Percentiles rank a stretch among this genome's conserved stretches.
Conservation (phyloP, 352 stramenopile genomes). For the Globisporangium nodosum region DNA sequence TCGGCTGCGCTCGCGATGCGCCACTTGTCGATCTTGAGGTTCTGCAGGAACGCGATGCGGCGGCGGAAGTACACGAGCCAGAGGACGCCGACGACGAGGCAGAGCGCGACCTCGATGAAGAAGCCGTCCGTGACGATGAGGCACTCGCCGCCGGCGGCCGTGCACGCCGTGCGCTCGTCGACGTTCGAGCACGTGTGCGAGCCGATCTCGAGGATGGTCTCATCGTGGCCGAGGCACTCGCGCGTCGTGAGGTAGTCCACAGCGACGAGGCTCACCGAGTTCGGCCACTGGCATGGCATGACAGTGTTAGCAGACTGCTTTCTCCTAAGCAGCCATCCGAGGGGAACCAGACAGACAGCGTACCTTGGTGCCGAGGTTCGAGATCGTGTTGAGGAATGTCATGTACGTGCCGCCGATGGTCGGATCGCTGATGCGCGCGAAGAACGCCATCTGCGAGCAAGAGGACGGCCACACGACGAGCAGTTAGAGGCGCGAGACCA, state of each 20-base stretch:
- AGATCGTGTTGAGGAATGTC: conserved; percentile 99
- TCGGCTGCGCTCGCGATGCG: conserved; percentile 41
- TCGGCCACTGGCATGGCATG: conserved; percentile 52
- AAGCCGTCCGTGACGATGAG: conserved; percentile 77
- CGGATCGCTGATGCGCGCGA: conserved; percentile 95
- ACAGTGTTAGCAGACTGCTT: neutral
- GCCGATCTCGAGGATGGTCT: conserved; percentile 59
- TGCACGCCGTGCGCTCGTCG: conserved; percentile 55
- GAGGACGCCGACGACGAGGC: conserved; percentile 51
- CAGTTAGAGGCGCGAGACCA: neutral
- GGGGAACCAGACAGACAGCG: neutral
- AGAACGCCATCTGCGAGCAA: conserved; percentile 96
- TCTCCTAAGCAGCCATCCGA: no score
- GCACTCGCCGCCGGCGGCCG: conserved; percentile 55
- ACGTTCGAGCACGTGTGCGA: conserved; percentile 76
- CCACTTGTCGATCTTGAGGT: conserved; percentile 82
- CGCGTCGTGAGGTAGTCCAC: conserved; percentile 79
- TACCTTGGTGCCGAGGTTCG: conserved; percentile 95
- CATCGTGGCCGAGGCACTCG: conserved; percentile 72
- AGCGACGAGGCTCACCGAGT: conserved; percentile 77
- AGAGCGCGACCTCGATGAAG: conserved; percentile 75
- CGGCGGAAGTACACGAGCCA: conserved; percentile 72
- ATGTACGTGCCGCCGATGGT: conserved; percentile 99
- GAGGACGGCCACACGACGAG: neutral
- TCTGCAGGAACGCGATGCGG: conserved; percentile 65